Percentiles rank a stretch among this genome's conserved stretches.
Evolutionary conservation across 331 rosid species (phyloP).

Genomic region (Pyracantha coccinea): DNA sequence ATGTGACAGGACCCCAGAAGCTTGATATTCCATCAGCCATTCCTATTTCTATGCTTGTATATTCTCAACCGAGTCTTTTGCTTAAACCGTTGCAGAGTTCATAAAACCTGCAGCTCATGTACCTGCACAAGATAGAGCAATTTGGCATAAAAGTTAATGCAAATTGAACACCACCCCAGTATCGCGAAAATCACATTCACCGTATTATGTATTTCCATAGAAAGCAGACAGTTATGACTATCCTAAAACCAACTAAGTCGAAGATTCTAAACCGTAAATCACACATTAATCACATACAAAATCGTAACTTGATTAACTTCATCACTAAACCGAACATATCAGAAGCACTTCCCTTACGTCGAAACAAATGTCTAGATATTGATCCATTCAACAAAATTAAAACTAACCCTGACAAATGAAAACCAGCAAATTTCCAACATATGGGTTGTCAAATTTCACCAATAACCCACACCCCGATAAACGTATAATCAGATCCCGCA

Average conservation of each 20-base stretch:
- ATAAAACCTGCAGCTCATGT: constrained; percentile 26
- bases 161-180: background rate
- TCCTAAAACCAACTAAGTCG: background rate
- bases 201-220: background rate
- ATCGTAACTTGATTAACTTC: background rate
- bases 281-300: background rate
- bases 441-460: background rate
- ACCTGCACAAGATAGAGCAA: constrained; percentile 12
- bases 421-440: background rate
- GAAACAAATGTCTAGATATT: background rate
- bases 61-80: background rate
- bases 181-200: background rate
- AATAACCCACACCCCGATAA: background rate
- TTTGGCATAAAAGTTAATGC: background rate
- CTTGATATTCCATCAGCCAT: constrained; percentile 65
- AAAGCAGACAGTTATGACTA: background rate
- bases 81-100: constrained; percentile 19
- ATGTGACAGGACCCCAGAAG: constrained; percentile 96
- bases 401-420: background rate
- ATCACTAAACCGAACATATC: background rate
- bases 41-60: constrained; percentile 18
- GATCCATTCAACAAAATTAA: background rate
- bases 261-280: background rate
- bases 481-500: constrained; percentile 24
- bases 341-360: background rate